Evolutionary conservation across 768 basidiomycete species (phyloP).

Genomic region (Punctularia strigosozonata): DNA sequence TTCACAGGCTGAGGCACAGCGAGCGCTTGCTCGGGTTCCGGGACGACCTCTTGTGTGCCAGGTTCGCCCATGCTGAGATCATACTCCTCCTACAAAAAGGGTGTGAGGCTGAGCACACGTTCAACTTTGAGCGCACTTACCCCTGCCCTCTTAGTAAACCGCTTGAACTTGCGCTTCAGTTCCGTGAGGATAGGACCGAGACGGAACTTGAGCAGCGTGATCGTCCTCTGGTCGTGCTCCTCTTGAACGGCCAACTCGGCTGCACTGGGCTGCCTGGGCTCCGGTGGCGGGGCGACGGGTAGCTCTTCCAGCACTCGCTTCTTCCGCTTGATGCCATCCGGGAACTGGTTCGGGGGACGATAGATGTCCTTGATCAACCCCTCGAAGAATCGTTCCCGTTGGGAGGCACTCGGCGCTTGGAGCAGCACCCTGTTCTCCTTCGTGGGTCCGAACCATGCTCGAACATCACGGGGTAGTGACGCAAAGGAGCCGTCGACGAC

Average conservation of each 20-base stretch:
- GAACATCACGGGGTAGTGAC: slow-evolving; percentile 70
- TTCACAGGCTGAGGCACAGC: neutral
- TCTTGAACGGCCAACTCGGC: slow-evolving; percentile 76
- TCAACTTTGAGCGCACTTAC: too few relatives aligned
- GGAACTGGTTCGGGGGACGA: slow-evolving; percentile 77
- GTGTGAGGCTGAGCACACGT: too few relatives aligned
- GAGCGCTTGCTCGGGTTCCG: slow-evolving; percentile 4
- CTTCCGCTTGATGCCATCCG: slow-evolving; percentile 76
- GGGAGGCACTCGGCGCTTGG: slow-evolving; percentile 32
- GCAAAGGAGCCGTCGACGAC: slow-evolving; percentile 70
- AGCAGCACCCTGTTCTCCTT: slow-evolving; percentile 69
- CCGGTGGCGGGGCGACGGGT: slow-evolving; percentile 80
- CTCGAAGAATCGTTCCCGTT: slow-evolving; percentile 68
- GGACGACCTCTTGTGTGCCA: too few relatives aligned
- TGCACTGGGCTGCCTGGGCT: slow-evolving; percentile 70
- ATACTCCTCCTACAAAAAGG: slow-evolving; percentile 61
- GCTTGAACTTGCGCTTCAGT: slow-evolving; percentile 85
- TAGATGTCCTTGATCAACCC: slow-evolving; percentile 56
- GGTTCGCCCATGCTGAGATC: too few relatives aligned
- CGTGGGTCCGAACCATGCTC: slow-evolving; percentile 79
- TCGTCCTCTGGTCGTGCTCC: slow-evolving; percentile 66
- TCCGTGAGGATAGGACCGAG: slow-evolving; percentile 84
- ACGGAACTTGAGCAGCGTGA: slow-evolving; percentile 80
- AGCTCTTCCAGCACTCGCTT: slow-evolving; percentile 79
- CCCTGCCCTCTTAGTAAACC: slow-evolving; percentile 70